Percentiles rank a stretch among this genome's conserved stretches.
phyloP scores from a whole-genome alignment of 2,329 filamentous ascomycete genomes.

The Aspergillus candidus region DNA sequence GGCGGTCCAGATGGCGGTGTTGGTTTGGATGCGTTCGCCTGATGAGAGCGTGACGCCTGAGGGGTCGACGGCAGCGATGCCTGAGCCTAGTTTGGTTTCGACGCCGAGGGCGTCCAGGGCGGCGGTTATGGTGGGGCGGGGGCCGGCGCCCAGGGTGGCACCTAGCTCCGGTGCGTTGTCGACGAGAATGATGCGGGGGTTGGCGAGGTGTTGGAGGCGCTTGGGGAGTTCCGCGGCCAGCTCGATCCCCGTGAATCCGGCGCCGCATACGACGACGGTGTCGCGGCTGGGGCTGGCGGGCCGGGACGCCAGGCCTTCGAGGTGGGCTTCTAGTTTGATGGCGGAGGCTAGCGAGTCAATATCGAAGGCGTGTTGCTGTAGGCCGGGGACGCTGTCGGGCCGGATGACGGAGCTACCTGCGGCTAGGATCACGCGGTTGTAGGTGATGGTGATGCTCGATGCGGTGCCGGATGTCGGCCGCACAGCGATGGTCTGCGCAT shows the following conservation, averaged over 20 bases:
- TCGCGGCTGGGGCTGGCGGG: slow-evolving; percentile 22
- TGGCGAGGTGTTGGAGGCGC: slow-evolving; percentile 16
- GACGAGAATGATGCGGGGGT: slow-evolving; percentile 21
- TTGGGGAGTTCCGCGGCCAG: slow-evolving; percentile 24
- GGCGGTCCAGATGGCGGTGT: slow-evolving; percentile 36
- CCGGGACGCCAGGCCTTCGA: slow-evolving; percentile 19
- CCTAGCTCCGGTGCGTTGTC: slow-evolving; percentile 25
- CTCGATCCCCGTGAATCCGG: slow-evolving; percentile 32
- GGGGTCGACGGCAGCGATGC: slow-evolving; percentile 20
- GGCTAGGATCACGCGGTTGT: slow-evolving; percentile 33
- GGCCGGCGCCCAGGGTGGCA: slow-evolving; percentile 28
- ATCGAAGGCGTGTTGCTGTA: slow-evolving; percentile 30
- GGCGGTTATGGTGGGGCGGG: slow-evolving; percentile 28
- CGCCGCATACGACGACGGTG: slow-evolving; percentile 33
- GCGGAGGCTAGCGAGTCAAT: slow-evolving; percentile 29
- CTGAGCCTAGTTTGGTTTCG: slow-evolving; percentile 24
- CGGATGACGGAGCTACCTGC: slow-evolving; percentile 30
- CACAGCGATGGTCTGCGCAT: slow-evolving; percentile 13
- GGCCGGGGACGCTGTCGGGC: slow-evolving; percentile 23
- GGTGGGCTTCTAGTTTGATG: slow-evolving; percentile 22
- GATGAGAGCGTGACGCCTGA: slow-evolving; percentile 20
- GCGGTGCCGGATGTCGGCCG: slow-evolving; percentile 2
- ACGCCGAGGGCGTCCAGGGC: slow-evolving; percentile 26
- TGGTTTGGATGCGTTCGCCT: slow-evolving; percentile 29
- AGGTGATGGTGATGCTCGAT: slow-evolving; percentile 15